Conservation (phyloP, 305 asterid species). For the Solanum aculeatissimum region DNA sequence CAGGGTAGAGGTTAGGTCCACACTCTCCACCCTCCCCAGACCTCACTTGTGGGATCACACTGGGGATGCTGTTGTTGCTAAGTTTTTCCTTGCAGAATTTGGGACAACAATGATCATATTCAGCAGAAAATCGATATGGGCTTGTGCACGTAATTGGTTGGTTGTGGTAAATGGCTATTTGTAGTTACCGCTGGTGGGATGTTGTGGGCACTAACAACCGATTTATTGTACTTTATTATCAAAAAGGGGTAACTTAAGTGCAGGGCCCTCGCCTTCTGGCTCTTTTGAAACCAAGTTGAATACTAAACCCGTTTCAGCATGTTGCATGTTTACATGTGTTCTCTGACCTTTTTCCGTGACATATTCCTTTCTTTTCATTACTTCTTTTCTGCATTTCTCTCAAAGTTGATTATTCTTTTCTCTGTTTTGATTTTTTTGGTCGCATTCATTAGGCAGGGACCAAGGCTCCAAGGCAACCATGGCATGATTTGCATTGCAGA, state of each 20-base stretch:
- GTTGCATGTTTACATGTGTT: neutral
- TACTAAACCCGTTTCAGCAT: neutral
- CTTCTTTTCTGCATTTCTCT: neutral
- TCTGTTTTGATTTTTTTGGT: neutral
- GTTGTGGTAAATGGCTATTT: neutral
- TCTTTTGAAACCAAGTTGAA: neutral
- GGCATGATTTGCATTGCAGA: slow-evolving; percentile 93
- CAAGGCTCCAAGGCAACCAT: slow-evolving; percentile 86
- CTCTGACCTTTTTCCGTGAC: neutral
- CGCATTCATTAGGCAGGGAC: slow-evolving; percentile 39
- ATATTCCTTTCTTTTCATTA: neutral
- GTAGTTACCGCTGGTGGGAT: neutral
- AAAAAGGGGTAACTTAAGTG: neutral
- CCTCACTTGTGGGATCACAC: neutral
- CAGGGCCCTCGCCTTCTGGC: neutral
- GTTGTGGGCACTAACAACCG: neutral
- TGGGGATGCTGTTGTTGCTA: neutral
- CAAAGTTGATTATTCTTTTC: neutral
- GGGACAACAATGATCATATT: neutral
- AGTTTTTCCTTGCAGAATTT: neutral
- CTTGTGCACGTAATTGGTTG: neutral
- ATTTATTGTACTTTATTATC: neutral
- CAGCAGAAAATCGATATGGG: neutral
- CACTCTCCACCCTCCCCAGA: neutral
- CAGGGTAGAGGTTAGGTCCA: neutral